Evolutionary conservation across 129 eudicot species (phyloP).

Genomic region (Centella asiatica): DNA sequence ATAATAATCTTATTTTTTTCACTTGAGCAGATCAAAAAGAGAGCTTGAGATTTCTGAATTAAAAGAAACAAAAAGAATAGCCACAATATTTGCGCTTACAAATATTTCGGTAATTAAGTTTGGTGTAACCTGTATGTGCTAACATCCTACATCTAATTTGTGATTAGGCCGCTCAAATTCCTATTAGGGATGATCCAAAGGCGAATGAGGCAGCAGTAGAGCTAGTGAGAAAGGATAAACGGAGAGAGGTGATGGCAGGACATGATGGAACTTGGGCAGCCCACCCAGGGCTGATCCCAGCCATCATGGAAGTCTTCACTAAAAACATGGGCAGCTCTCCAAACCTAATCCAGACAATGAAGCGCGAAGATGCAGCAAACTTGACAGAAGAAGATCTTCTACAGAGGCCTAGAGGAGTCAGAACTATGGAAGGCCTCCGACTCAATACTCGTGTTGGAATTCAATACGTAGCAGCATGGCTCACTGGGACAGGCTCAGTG

Average conservation of each 20-base stretch:
- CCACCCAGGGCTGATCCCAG: constrained; percentile 87
- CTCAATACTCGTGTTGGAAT: constrained; percentile 90
- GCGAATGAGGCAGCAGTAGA: constrained; percentile 80
- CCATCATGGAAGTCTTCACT: constrained; percentile 73
- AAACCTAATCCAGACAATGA: constrained; percentile 57
- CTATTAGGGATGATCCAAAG: constrained; percentile 64
- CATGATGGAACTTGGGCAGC: constrained; percentile 99
- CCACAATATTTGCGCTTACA: no score
- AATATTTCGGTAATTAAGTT: no score
- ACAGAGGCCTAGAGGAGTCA: constrained; percentile 65
- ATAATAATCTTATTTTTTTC: no score
- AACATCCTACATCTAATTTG: background rate
- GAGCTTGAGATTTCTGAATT: no score
- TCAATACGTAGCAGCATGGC: constrained; percentile 90
- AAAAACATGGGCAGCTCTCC: constrained; percentile 50
- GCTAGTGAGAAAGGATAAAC: constrained; percentile 73
- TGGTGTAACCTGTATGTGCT: no score
- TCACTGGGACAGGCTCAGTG: constrained; percentile 81
- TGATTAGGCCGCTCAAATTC: constrained; percentile 89
- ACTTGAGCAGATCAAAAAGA: no score
- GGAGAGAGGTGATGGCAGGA: constrained; percentile 76
- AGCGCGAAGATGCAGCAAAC: constrained; percentile 54
- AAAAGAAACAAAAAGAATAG: no score
- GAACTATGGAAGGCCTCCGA: constrained; percentile 85
- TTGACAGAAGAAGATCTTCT: constrained; percentile 68